Evolutionary conservation across 2,329 filamentous ascomycete species (phyloP).

Genomic region (Alternaria incomplexa): DNA sequence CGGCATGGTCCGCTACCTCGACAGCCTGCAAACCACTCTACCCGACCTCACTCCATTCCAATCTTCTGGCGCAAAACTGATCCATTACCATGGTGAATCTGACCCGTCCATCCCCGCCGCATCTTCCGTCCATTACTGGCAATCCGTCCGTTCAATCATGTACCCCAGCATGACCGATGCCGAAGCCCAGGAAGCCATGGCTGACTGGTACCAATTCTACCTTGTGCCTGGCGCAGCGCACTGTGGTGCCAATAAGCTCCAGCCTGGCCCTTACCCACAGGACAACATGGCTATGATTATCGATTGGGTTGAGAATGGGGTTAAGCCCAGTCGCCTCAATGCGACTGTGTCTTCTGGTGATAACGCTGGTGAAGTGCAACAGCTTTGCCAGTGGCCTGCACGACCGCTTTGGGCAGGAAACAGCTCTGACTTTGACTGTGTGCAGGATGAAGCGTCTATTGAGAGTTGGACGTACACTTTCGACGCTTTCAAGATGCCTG

Average conservation of each 20-base stretch:
- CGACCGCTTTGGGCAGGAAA: constrained; percentile 49
- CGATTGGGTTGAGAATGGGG: constrained; percentile 60
- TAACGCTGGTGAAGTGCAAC: constrained; percentile 45
- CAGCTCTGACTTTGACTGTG: constrained; percentile 48
- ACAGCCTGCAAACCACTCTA: constrained; percentile 61
- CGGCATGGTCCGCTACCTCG: constrained; percentile 57
- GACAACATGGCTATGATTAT: constrained; percentile 49
- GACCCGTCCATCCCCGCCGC: constrained; percentile 61
- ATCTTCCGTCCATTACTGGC: constrained; percentile 62
- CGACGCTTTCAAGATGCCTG: constrained; percentile 48
- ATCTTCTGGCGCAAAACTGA: constrained; percentile 59
- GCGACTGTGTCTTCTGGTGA: constrained; percentile 41
- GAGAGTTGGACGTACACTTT: constrained; percentile 51
- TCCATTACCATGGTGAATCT: constrained; percentile 66
- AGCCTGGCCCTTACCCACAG: constrained; percentile 50
- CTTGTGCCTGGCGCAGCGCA: constrained; percentile 62
- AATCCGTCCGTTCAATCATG: constrained; percentile 61
- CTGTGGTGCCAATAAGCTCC: constrained; percentile 47
- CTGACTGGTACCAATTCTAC: constrained; percentile 63
- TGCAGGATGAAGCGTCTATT: constrained; percentile 47
- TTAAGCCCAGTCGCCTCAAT: constrained; percentile 54
- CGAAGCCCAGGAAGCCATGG: constrained; percentile 51
- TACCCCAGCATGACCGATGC: constrained; percentile 51
- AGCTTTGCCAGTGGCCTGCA: constrained; percentile 53
- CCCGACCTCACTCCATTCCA: constrained; percentile 61